Base-by-base conservation (phyloP, 2,329 filamentous ascomycete genomes). In the Fusarium secorum region DNA sequence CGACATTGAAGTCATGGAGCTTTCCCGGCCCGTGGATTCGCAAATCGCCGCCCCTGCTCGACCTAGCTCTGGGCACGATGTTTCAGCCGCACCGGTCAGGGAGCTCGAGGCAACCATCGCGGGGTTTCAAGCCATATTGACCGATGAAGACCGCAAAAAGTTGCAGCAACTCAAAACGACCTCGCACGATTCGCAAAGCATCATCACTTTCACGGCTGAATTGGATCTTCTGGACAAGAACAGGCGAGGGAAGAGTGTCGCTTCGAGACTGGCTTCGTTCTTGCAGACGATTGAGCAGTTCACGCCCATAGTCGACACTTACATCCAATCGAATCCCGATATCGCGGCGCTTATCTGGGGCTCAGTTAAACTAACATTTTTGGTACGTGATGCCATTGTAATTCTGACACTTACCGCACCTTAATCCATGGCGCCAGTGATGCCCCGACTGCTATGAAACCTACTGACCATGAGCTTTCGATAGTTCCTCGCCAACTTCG, bases 261-360 rank as follows among this genome's bases (percentile, higher is more conserved):
- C 71, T 0, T 62, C 71, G 0, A 51, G 64, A 15, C 5, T 73
- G 1, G 60, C 70, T 0, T 59, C 70, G 0, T 69, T 73, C 4
- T 49, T 73, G 1, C 67, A 73, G 13, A 72, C 60, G 0, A 66
- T 72, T 9, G 36, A 69, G 7, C 67, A 68, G 5, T 72, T 71
- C 1, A 63, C 70, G 7, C 60, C 66, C 0, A 49, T 69, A 4
- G 36, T 73, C 5, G 64, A 73, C 15, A 68, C 70, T 0, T 71
- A 38, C 4, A 36, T 71, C 0, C 48, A 62, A 6, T 62, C 71
- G 1, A 73, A 73, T 13, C 70, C 70, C 0, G 39, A 71, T 1
- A 33, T 71, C 13, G 5, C 64, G 0, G 70, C 70, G 0, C 48
- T 73, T 0, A 62, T 73, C 0, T 73, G 71, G 71, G 71, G 67